Conservation (phyloP, 176 grass and related monocot genomes). For the Urochloa ruziziensis region DNA sequence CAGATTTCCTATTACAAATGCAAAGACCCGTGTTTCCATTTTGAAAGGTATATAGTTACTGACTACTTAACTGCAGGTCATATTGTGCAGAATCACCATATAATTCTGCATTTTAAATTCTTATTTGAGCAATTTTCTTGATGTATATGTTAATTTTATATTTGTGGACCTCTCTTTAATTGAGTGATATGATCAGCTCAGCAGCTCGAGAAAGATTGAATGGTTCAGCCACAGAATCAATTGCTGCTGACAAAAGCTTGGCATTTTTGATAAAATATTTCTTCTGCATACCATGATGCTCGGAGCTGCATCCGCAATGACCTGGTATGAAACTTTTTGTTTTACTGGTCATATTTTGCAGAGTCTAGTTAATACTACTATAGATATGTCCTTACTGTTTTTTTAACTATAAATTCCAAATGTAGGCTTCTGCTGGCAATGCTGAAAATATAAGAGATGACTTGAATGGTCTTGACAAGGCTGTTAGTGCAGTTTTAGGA, state of each 20-base stretch:
- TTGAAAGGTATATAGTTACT: slow-evolving; percentile 68
- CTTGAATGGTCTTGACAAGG: slow-evolving; percentile 94
- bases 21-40: slow-evolving; percentile 95
- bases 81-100: background rate
- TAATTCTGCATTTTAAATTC: background rate
- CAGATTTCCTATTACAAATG: slow-evolving; percentile 88
- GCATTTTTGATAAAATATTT: slow-evolving; percentile 96
- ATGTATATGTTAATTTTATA: slow-evolving; percentile 19
- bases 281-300: slow-evolving; percentile 98
- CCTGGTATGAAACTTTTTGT: slow-evolving; percentile 53
- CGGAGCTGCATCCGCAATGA: slow-evolving; percentile 91
- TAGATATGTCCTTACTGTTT: background rate
- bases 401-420: background rate
- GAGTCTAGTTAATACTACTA: background rate
- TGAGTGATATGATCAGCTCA: slow-evolving; percentile 81
- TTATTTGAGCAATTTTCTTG: slow-evolving; percentile 4
- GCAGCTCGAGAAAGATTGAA: slow-evolving; percentile 93
- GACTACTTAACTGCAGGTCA: slow-evolving; percentile 13
- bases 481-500: slow-evolving; percentile 89
- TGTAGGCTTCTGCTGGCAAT: slow-evolving; percentile 83
- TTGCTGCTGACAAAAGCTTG: slow-evolving; percentile 89
- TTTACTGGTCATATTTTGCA: background rate
- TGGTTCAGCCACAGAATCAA: slow-evolving; percentile 53
- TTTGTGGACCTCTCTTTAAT: slow-evolving; percentile 44
- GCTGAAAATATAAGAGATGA: slow-evolving; percentile 92